These are phyloP conservation scores for Trypanosoma melophagium DNA, from an alignment of 208 protist genomes.

Conservation along the genomic window DNA sequence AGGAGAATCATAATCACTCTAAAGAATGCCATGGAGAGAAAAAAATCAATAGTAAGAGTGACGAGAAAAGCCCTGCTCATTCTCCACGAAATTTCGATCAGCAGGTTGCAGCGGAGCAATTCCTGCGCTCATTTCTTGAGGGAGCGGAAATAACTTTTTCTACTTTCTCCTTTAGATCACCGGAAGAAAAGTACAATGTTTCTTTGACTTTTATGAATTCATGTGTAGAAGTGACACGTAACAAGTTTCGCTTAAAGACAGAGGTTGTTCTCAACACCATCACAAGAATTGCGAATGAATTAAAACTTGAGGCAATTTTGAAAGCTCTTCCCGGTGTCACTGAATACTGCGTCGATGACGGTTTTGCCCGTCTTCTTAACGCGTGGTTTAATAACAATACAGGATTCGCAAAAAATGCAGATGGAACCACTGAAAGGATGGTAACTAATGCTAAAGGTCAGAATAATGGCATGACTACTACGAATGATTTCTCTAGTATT, in stretches of 20 bases:
- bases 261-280: constrained; percentile 43
- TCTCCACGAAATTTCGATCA: constrained; percentile 23
- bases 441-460: constrained; percentile 49
- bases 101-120: constrained; percentile 37
- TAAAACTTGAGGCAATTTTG: constrained; percentile 58
- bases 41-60: not conserved
- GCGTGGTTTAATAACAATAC: constrained; percentile 73
- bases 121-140: constrained; percentile 59
- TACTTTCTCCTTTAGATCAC: constrained; percentile 30
- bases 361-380: constrained; percentile 77
- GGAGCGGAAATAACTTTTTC: constrained; percentile 59
- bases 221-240: constrained; percentile 76
- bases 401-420: constrained; percentile 39
- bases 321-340: constrained; percentile 49
- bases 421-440: constrained; percentile 38
- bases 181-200: constrained; percentile 54
- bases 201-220: constrained; percentile 82
- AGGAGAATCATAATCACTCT: not conserved
- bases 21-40: not conserved
- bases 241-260: constrained; percentile 78
- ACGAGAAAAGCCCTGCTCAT: not conserved
- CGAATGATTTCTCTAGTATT: constrained; percentile 56
- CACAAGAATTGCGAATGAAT: constrained; percentile 27
- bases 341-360: constrained; percentile 82
- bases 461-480: not conserved